Conservation (phyloP, 139 green algal species). For the Protoeuglena noctilucae region DNA sequence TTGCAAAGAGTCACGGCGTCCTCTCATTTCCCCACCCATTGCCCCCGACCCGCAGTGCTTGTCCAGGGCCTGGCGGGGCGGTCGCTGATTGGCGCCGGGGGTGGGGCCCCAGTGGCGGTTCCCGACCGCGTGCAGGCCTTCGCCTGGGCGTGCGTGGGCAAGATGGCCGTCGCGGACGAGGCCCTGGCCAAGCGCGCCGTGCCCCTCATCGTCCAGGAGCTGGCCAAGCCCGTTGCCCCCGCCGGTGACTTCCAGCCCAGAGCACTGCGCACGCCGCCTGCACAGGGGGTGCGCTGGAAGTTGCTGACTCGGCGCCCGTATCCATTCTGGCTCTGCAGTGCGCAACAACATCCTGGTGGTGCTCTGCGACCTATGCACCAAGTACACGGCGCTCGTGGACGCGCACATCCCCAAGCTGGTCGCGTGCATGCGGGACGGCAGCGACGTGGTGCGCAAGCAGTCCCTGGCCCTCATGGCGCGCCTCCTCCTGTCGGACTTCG, state of each 20-base stretch:
- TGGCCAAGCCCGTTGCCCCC: not conserved
- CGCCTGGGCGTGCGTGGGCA: constrained; percentile 57
- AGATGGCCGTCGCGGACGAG: constrained; percentile 63
- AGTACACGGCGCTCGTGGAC: constrained; percentile 68
- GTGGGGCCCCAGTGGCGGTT: not conserved
- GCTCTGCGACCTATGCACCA: constrained; percentile 60
- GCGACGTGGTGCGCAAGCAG: constrained; percentile 63
- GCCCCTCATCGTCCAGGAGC: constrained; percentile 54
- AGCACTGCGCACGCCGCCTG: too few relatives aligned
- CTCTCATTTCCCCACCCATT: too few relatives aligned
- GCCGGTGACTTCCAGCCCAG: too few relatives aligned
- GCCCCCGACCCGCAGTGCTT: too few relatives aligned
- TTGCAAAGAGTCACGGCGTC: too few relatives aligned
- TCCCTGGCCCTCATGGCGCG: constrained; percentile 54
- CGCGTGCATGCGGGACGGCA: constrained; percentile 47
- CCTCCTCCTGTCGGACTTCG: constrained; percentile 43
- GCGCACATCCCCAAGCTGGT: constrained; percentile 49
- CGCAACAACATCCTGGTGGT: constrained; percentile 82
- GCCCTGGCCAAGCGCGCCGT: constrained; percentile 48
- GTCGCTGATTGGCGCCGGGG: constrained; percentile 8
- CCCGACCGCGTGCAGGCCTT: constrained; percentile 24
- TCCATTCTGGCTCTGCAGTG: too few relatives aligned
- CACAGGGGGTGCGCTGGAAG: too few relatives aligned
- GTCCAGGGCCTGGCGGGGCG: constrained; percentile 45
- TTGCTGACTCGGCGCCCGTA: too few relatives aligned